Evolutionary conservation across 2,329 filamentous ascomycete species (phyloP).

Genomic region (Aspergillus ochraceus): DNA sequence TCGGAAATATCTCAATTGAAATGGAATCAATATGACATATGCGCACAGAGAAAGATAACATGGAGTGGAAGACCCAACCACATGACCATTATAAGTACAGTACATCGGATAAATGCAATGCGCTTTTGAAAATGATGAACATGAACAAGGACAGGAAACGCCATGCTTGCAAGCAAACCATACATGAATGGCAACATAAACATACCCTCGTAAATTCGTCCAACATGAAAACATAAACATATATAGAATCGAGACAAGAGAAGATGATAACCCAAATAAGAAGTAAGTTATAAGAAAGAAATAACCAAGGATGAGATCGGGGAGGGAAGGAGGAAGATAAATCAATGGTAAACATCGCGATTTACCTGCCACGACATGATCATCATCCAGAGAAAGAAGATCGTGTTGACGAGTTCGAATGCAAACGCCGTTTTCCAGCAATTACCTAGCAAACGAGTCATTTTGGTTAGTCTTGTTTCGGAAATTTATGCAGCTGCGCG

Average conservation of each 20-base stretch:
- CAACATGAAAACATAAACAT: neutral
- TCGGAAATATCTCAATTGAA: neutral
- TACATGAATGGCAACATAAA: neutral
- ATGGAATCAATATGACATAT: neutral
- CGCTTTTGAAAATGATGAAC: neutral
- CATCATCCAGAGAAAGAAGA: slow-evolving; percentile 69
- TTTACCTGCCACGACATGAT: slow-evolving; percentile 60
- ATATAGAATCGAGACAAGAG: neutral
- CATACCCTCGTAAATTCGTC: slow-evolving; percentile 1
- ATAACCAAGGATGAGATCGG: neutral
- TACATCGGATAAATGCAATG: neutral
- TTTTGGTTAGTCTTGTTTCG: neutral
- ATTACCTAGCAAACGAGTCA: slow-evolving; percentile 43
- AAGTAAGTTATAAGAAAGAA: neutral
- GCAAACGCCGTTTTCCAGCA: slow-evolving; percentile 65
- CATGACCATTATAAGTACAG: neutral
- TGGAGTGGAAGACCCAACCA: neutral
- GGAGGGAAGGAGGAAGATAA: neutral
- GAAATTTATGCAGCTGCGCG: neutral
- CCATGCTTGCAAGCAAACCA: neutral
- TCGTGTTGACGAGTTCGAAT: slow-evolving; percentile 62
- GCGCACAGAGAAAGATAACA: neutral
- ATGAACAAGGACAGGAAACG: neutral
- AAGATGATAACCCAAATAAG: neutral
- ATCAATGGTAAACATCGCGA: slow-evolving; percentile 29